Percentiles rank a stretch among this genome's conserved stretches.
phyloP scores from a whole-genome alignment of 2,329 filamentous ascomycete genomes.

The Microdochium nivale region DNA sequence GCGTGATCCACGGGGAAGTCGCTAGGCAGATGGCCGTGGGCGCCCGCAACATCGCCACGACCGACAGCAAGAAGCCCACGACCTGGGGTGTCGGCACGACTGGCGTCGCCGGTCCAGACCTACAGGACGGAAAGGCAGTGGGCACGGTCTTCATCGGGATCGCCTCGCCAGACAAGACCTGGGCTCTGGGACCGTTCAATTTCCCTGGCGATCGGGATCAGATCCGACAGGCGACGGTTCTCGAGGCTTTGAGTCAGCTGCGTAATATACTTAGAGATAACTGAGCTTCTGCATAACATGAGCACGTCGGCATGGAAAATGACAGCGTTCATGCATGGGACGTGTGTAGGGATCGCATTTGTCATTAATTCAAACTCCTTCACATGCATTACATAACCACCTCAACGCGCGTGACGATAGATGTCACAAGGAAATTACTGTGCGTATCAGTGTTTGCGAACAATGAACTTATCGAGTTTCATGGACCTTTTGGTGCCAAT shows the following conservation, averaged over 20 bases:
- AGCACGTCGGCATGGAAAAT: too few species aligned
- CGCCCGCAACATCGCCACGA: constrained; percentile 5
- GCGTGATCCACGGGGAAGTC: constrained; percentile 14
- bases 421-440: too few species aligned
- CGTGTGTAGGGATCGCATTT: too few species aligned
- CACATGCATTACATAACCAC: too few species aligned
- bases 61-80: constrained; percentile 5
- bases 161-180: constrained; percentile 4
- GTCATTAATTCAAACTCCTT: too few species aligned
- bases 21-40: constrained; percentile 13
- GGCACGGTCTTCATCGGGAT: constrained; percentile 14
- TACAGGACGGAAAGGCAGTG: constrained; percentile 15
- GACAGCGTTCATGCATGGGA: too few species aligned
- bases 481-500: too few species aligned
- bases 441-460: too few species aligned
- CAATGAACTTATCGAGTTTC: too few species aligned
- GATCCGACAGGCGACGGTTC: constrained; percentile 12
- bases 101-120: constrained; percentile 14
- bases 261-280: not conserved
- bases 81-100: constrained; percentile 17
- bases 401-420: too few species aligned
- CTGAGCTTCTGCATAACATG: not conserved
- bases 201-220: constrained; percentile 12
- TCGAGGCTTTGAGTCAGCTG: not conserved
- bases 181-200: constrained; percentile 11